Conservation (phyloP, 257 asterid species). For the Gentiana straminea region DNA sequence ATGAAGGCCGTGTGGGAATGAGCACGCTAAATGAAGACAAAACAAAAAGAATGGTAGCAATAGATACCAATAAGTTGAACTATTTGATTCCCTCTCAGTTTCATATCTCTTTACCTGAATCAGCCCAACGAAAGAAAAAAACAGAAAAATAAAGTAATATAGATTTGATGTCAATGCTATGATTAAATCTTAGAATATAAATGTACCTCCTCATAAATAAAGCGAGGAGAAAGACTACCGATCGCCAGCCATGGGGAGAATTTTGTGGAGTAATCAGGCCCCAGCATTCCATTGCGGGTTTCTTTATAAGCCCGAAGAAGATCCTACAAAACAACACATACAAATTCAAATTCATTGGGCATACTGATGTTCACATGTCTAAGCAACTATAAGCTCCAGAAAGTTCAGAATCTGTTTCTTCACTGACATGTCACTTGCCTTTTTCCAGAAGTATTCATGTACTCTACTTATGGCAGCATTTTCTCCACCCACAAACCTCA, state of each 20-base stretch:
- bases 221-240: constrained; percentile 88
- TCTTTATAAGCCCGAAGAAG: constrained; percentile 61
- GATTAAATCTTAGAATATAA: constrained; percentile 4
- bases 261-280: constrained; percentile 87
- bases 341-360: neutral
- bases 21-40: too few species aligned
- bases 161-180: neutral
- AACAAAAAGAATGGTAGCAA: constrained; percentile 1
- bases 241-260: constrained; percentile 96
- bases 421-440: constrained; percentile 27
- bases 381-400: neutral
- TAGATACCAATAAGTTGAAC: constrained; percentile 79
- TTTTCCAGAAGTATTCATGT: constrained; percentile 88
- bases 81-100: constrained; percentile 61
- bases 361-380: neutral
- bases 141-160: neutral
- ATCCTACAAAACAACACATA: constrained; percentile 32
- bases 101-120: constrained; percentile 84
- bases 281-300: constrained; percentile 90
- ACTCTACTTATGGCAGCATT: constrained; percentile 77
- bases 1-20: neutral
- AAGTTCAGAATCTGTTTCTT: neutral
- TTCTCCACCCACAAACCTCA: constrained; percentile 86
- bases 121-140: constrained; percentile 18
- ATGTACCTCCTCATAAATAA: constrained; percentile 72